These are phyloP conservation scores for Pontederia crassipes DNA, from an alignment of 176 grass and related monocot species.

Conservation along the genomic window DNA sequence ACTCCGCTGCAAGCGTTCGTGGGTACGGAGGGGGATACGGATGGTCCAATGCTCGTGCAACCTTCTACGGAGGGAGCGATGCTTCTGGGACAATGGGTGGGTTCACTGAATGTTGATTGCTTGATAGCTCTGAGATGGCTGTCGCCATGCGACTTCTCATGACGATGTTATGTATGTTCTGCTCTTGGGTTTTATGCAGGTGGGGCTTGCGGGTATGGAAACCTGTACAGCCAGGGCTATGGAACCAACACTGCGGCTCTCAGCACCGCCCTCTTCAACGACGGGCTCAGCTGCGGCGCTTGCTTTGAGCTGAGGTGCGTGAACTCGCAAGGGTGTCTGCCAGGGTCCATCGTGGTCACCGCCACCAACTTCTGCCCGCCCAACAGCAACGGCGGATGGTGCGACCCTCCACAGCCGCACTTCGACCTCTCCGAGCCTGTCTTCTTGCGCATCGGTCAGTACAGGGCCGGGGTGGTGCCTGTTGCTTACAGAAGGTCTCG, in stretches of 20 bases:
- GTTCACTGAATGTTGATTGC: neutral
- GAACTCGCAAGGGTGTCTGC: neutral
- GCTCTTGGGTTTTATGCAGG: neutral
- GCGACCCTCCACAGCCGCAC: neutral
- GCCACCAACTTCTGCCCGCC: constrained; percentile 1
- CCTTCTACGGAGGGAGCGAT: neutral
- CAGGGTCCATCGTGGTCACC: neutral
- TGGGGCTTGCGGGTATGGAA: constrained; percentile 4
- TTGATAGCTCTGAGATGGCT: too few species aligned
- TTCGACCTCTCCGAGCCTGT: neutral
- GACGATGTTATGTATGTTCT: neutral
- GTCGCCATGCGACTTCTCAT: neutral
- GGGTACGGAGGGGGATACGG: neutral
- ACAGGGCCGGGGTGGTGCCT: neutral
- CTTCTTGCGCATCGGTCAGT: neutral
- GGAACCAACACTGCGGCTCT: neutral
- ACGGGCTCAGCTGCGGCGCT: constrained; percentile 1
- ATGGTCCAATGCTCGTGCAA: neutral
- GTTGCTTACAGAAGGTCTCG: neutral
- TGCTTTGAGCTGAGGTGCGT: neutral
- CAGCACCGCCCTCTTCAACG: neutral
- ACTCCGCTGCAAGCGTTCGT: neutral
- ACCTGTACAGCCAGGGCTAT: constrained; percentile 3
- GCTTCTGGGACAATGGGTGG: neutral
- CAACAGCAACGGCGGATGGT: neutral